Base-by-base conservation (phyloP, 345 rosid species). In the Mangifera indica region DNA sequence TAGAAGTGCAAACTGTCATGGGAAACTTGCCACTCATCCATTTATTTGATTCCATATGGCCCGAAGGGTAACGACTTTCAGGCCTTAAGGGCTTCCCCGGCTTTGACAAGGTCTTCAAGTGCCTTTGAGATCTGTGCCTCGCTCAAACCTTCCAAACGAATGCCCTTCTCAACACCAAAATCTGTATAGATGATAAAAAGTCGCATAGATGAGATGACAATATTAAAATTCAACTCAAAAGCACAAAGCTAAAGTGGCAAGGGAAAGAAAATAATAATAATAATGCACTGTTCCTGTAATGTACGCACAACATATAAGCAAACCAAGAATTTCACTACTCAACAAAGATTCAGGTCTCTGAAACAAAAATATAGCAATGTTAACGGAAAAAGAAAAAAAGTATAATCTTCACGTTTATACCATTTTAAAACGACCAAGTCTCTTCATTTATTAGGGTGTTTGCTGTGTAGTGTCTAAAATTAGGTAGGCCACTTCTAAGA, bases 111-210 rank as follows among this genome's bases (percentile, higher is more conserved):
- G 54, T 64, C 54, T 64, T 64, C 21, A 17, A 64, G 89, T 32
- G 89, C 86, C 81, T 86, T 91, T 0, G 74, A 78, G 66, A 91
- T 91, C 81, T 86, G 85, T 22, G 76, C 24, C 70, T 89, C 88
- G 18, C 56, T 77, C 77, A 83, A 74, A 60, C 97, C 91, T 73
- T 86, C 85, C 85, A 91, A 81, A 53, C 67, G 83, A 67, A 89
- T 63, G 46, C 88, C 87, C 77, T 80, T 89, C 87, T 91, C 93
- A 25, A 89, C 83, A 40, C 93, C 91, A 84, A 81, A 82, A 81
- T 87, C 91, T 91, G 80, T 26, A 62, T 11, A 58, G 42, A 80
- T 40, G 58, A 22, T 54, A 59, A 73, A 57, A 8, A 44, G 56
- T 48, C 11, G 8, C 11, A 48, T 15, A 34, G 32, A 48, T 49